Conservation (phyloP, 1,284 basidiomycete genomes). For the Cryptococcus sp. region DNA sequence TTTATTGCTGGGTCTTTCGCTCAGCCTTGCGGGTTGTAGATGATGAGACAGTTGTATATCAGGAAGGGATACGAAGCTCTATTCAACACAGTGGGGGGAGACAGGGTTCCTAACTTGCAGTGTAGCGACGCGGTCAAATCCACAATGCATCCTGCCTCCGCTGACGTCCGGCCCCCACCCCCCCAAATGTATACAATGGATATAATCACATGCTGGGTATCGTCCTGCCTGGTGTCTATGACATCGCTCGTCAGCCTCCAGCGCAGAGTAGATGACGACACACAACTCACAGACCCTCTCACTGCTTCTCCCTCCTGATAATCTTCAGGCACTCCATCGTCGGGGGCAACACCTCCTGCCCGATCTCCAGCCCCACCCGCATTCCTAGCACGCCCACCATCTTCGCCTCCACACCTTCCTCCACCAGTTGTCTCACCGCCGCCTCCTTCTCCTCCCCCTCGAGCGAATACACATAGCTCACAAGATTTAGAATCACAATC, state of each 20-base stretch:
- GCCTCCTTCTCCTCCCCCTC: slow-evolving; percentile 3
- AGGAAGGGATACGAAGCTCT: too few relatives aligned
- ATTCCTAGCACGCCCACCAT: slow-evolving; percentile 20
- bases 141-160: too few relatives aligned
- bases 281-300: neutral
- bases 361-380: slow-evolving; percentile 8
- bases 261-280: too few relatives aligned
- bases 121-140: too few relatives aligned
- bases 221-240: neutral
- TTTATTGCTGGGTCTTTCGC: too few relatives aligned
- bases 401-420: slow-evolving; percentile 19
- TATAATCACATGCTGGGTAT: neutral
- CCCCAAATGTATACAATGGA: neutral
- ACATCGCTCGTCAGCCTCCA: too few relatives aligned
- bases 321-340: slow-evolving; percentile 26
- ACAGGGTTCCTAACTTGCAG: too few relatives aligned
- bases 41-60: too few relatives aligned
- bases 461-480: slow-evolving; percentile 38
- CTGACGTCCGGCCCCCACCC: neutral
- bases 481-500: slow-evolving; percentile 64
- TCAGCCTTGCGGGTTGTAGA: too few relatives aligned
- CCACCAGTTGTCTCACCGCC: slow-evolving; percentile 11
- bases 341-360: slow-evolving; percentile 22
- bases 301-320: slow-evolving; percentile 14
- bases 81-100: too few relatives aligned